Conservation (phyloP, 306 rosid species). For the Sophora flavescens region DNA sequence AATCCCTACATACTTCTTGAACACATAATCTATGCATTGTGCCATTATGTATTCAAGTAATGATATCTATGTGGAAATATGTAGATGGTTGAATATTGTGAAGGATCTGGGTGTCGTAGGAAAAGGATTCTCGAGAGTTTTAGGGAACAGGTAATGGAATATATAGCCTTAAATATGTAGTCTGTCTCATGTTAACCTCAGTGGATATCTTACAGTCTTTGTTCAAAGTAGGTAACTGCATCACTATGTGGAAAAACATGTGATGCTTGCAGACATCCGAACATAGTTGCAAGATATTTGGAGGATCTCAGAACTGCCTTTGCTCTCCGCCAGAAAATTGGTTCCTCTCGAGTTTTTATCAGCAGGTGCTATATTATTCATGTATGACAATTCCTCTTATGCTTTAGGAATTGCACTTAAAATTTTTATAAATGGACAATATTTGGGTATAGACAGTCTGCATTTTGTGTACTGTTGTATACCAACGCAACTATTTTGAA, state of each 20-base stretch:
- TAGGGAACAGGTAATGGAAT: conserved; percentile 80
- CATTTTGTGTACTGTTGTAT: conserved; percentile 3
- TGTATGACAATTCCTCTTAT: conserved; percentile 23
- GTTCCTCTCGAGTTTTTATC: conserved; percentile 67
- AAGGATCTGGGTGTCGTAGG: conserved; percentile 91
- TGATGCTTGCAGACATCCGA: conserved; percentile 89
- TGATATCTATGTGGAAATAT: conserved; percentile 39
- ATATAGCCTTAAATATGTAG: conserved; percentile 25
- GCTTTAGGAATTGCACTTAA: conserved; percentile 40
- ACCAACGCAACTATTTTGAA: background rate
- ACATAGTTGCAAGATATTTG: conserved; percentile 70
- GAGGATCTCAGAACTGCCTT: conserved; percentile 68
- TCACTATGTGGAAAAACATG: conserved; percentile 85
- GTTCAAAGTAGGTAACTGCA: conserved; percentile 66
- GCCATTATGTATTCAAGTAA: conserved; percentile 40
- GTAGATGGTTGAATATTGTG: conserved; percentile 96
- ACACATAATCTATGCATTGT: conserved; percentile 33
- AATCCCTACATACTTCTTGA: conserved; percentile 33
- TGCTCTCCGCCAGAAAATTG: conserved; percentile 50
- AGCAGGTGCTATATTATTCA: conserved; percentile 66
- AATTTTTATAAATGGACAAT: conserved; percentile 26
- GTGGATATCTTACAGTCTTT: conserved; percentile 38
- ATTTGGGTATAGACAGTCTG: conserved; percentile 1
- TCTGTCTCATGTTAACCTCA: conserved; percentile 38
- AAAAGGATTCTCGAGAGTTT: conserved; percentile 85